Conservation (phyloP, 2,329 filamentous ascomycete genomes). For the Diaporthe sp. region DNA sequence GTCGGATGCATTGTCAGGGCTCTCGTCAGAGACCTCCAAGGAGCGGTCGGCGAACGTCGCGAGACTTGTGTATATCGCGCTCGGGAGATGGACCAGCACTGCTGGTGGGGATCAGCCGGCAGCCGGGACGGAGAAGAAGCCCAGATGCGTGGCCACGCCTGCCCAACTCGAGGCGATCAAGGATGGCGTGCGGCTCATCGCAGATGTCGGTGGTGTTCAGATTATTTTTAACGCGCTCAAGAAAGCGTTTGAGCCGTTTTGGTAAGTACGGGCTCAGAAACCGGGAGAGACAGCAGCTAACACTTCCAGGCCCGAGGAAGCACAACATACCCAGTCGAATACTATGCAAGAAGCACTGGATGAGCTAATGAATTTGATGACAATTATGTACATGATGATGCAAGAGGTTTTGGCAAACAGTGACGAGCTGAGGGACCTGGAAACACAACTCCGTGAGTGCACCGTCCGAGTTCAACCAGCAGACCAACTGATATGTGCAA, state of each 20-base stretch:
- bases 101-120: conserved; percentile 63
- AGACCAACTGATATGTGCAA: conserved; percentile 46
- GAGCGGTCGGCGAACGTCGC: conserved; percentile 68
- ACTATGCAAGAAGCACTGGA: conserved; percentile 68
- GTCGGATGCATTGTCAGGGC: conserved; percentile 62
- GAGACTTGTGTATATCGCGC: conserved; percentile 71
- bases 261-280: conserved; percentile 55
- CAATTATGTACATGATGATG: conserved; percentile 72
- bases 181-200: conserved; percentile 65
- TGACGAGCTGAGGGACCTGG: conserved; percentile 61
- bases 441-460: conserved; percentile 65
- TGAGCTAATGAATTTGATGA: conserved; percentile 74
- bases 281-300: not conserved
- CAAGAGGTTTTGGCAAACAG: conserved; percentile 69
- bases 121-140: conserved; percentile 54
- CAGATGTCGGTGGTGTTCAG: conserved; percentile 64
- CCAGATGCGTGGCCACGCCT: conserved; percentile 66
- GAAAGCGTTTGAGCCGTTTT: conserved; percentile 65
- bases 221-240: conserved; percentile 66
- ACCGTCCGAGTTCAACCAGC: not conserved
- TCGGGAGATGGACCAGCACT: conserved; percentile 80
- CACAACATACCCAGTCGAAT: conserved; percentile 54
- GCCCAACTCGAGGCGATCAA: conserved; percentile 73
- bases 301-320: conserved; percentile 61
- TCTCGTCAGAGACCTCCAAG: conserved; percentile 58